phyloP scores from a whole-genome alignment of 1,139 yeast genomes.

The Hyphopichia buzzinii region DNA sequence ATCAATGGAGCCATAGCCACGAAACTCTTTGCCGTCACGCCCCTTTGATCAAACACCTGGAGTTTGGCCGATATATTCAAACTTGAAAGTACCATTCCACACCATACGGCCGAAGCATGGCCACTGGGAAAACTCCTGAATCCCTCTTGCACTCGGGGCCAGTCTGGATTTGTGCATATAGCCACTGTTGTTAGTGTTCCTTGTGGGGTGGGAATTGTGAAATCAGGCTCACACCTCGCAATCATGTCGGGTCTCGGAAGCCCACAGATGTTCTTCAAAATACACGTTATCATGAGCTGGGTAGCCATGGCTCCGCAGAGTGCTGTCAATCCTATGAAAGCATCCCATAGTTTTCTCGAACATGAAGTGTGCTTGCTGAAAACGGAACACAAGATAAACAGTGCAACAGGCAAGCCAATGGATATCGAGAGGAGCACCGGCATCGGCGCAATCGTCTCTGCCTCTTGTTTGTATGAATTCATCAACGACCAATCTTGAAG shows the following conservation, averaged over 20 bases:
- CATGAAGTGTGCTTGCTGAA: constrained; percentile 12
- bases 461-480: constrained; percentile 33
- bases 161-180: constrained; percentile 30
- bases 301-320: constrained; percentile 39
- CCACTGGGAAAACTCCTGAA: constrained; percentile 54
- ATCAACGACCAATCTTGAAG: constrained; percentile 28
- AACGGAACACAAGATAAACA: constrained; percentile 22
- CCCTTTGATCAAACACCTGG: constrained; percentile 36
- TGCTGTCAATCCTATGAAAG: constrained; percentile 34
- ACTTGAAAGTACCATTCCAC: constrained; percentile 39
- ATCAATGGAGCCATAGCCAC: constrained; percentile 34
- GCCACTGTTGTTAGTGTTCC: constrained; percentile 30
- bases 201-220: constrained; percentile 11
- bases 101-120: constrained; percentile 47
- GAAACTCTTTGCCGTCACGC: constrained; percentile 34
- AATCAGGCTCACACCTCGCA: constrained; percentile 37
- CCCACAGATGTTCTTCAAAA: constrained; percentile 45
- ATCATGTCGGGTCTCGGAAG: constrained; percentile 49
- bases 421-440: constrained; percentile 31
- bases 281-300: constrained; percentile 39
- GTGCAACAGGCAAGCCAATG: constrained; percentile 32
- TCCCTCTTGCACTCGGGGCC: constrained; percentile 39
- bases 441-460: constrained; percentile 21
- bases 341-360: constrained; percentile 40
- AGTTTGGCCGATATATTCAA: constrained; percentile 37